Base-by-base conservation (phyloP, 257 asterid genomes). In the Nemophila menziesii region DNA sequence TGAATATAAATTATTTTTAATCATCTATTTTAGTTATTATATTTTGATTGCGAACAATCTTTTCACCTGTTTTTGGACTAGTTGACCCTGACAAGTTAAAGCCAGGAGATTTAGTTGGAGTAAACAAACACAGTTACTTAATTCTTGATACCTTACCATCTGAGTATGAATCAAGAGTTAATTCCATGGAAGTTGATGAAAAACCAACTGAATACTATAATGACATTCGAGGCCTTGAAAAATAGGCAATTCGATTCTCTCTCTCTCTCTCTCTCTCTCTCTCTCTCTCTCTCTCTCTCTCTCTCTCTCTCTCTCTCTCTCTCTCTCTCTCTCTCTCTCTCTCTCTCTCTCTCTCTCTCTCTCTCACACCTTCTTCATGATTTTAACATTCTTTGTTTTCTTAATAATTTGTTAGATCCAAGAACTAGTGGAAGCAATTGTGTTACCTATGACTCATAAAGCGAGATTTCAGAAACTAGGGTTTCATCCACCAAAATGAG, bases 161-260 rank as follows among this genome's bases (percentile, higher is more conserved):
- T 3, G 97, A 87, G 71, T 87, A 79, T 48, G 97, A 87, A 54
- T 87, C 97, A 43, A 86, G 93, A 48, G 97, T 83, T 20, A 87
- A 87, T 78, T 95, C 97, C 42, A 87, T 87, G 95, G 95, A 83
- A 71, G 97, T 87, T 40, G 97, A 83, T 54, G 97, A 87, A 66
- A 87, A 87, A 68, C 97, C 97, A 47, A 87, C 97, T 40, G 97
- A 87, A 69, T 92, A 87, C 62, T 87, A 87, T 64, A 80, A 83
- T 55, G 97, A 87, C 56, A 66, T 87, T 51, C 95, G 97, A 52
- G 97, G 97, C 63, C 57, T 83, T 70, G 97, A 87, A 71, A 87
- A 87, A 63, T 95, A 84, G 93, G 94, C 61, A n/a, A n/a, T n/a
- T n/a, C n/a, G n/a, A n/a, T n/a, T n/a, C n/a, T n/a, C n/a, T n/a